These are phyloP conservation scores for Globisporangium rhizosaccharum DNA, from an alignment of 352 stramenopile genomes.

Conservation along the genomic window DNA sequence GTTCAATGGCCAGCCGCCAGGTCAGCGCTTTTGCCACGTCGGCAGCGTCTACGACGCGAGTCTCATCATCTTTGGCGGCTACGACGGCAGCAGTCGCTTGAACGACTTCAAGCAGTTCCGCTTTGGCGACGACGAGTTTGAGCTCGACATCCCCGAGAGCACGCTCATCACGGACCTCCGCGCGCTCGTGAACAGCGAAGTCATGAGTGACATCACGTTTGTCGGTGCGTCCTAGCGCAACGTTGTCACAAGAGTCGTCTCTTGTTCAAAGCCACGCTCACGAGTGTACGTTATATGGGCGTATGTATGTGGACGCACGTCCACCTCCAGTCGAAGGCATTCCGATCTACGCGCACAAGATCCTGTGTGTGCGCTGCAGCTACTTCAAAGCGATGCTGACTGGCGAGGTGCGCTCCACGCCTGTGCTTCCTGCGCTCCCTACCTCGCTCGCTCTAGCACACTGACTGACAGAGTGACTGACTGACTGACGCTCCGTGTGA, in stretches of 20 bases:
- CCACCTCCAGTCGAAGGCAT: slow-evolving; percentile 65
- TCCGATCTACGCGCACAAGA: slow-evolving; percentile 86
- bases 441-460: no score
- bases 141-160: slow-evolving; percentile 82
- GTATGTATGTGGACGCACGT: neutral
- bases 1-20: slow-evolving; percentile 76
- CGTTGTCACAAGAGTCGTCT: no score
- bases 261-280: neutral
- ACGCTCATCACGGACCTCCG: slow-evolving; percentile 73
- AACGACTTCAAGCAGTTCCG: slow-evolving; percentile 95
- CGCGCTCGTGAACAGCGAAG: slow-evolving; percentile 74
- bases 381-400: slow-evolving; percentile 92
- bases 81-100: slow-evolving; percentile 93
- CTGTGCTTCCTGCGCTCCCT: no score
- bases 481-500: neutral
- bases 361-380: slow-evolving; percentile 91
- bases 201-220: slow-evolving; percentile 88
- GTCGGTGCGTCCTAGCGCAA: slow-evolving; percentile 36
- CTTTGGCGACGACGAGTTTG: slow-evolving; percentile 75
- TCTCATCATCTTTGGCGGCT: slow-evolving; percentile 94
- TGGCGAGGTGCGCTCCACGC: slow-evolving; percentile 36
- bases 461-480: neutral
- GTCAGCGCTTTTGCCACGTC: slow-evolving; percentile 96
- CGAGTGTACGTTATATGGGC: neutral
- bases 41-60: slow-evolving; percentile 89